phyloP scores from a whole-genome alignment of 192 early-diverging fungal genomes.

The Coemansia sp. region DNA sequence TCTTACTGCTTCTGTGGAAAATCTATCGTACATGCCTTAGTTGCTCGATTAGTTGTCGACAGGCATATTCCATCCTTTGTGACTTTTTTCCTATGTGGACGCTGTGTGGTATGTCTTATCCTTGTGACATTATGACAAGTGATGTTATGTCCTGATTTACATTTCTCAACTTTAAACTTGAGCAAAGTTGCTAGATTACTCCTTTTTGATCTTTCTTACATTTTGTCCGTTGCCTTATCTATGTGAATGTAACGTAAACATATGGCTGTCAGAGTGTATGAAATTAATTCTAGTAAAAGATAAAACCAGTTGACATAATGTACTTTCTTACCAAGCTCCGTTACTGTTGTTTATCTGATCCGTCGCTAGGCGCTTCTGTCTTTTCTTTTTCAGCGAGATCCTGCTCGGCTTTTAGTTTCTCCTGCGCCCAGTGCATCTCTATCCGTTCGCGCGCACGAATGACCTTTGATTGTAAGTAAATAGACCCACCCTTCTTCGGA shows the following conservation, averaged over 20 bases:
- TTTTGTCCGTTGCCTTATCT: neutral
- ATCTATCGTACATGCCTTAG: neutral
- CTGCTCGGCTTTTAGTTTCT: conserved; percentile 47
- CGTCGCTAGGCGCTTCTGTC: neutral
- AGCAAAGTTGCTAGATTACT: neutral
- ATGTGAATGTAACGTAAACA: neutral
- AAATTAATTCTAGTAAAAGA: no score
- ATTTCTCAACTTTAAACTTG: neutral
- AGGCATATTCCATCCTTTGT: neutral
- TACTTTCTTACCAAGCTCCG: no score
- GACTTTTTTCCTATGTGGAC: neutral
- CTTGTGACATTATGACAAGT: neutral
- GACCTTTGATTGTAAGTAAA: conserved; percentile 94
- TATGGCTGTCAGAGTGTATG: no score
- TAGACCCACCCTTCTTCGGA: conserved; percentile 80
- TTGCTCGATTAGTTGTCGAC: neutral
- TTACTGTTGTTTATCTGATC: neutral
- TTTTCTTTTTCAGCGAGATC: neutral
- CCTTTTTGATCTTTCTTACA: neutral
- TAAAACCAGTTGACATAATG: no score
- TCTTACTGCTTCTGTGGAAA: neutral
- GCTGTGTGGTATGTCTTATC: neutral
- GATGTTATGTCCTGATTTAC: neutral
- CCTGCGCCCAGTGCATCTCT: conserved; percentile 79
- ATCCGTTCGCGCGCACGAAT: conserved; percentile 91